Base-by-base conservation (phyloP, 2,329 filamentous ascomycete species). In the Dryadomyces sulphureus region DNA sequence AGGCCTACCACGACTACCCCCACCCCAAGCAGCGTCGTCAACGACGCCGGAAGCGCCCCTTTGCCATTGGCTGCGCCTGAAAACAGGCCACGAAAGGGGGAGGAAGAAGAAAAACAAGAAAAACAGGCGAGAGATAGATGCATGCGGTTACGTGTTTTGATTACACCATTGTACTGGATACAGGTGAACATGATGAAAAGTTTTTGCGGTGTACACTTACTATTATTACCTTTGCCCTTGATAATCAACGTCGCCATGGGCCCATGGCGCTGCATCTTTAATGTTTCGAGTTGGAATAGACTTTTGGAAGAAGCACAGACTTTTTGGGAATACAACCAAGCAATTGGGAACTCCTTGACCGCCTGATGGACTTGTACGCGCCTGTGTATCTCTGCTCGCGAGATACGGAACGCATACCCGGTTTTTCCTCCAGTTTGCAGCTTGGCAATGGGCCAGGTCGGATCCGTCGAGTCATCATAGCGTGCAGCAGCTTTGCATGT, bases 1-100 rank as follows among this genome's bases (percentile, higher is more conserved):
- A 53, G 27, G 42, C 49, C 14, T 50, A 50, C 49, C 49, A 50
- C 19, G 36, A 27, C 19, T 32, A 40, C 9, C 45, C 48, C 16
- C 39, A n/a, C n/a, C 46, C 32, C 8, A 38, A 27, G n/a, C 48
- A 24, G 16, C 41, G 44, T 1, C 48, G 43, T 5, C 41, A 20
- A 9, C 46, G 35, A 8, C 41, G 32, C 41, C 35, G 24, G 5
- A 42, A 39, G 34, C 47, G n/a, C 24, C 48, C 44, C n/a, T 25
- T 16, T 12, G 48, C 48, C 39, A 49, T 51, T n/a, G 47, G 44
- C 16, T 48, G 46, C 35, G 42, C 34, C 3, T 52, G 24, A 45
- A 38, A n/a, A n/a, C n/a, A n/a, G n/a, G n/a, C n/a, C n/a, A n/a
- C 2, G 25, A 5, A 22, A 32, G 11, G 8, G 24, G 4, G 14